Evolutionary conservation across 805 yeast species (phyloP), one percentile per base, ranked within the genome.

Genomic region (Metschnikowia borealis): DNA sequence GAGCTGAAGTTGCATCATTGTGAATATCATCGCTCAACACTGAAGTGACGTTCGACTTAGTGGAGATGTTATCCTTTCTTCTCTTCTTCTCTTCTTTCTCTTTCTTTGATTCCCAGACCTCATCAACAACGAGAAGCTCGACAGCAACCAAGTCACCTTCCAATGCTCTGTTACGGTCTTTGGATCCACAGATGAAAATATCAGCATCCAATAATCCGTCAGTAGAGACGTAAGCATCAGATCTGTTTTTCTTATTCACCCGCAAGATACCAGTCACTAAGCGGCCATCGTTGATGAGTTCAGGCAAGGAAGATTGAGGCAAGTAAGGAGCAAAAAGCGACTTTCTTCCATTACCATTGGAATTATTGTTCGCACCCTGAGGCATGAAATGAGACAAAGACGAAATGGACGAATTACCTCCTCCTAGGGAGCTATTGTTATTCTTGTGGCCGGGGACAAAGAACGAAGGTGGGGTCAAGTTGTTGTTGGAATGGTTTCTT

Each of bases 191-290:
- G 57, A 94, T 94, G 64, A 90, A 94, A 54, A 94, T 89, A 68
- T 94, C 99, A 0, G 99, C 96, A 68, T 94, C 99, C 55, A 94
- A 78, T 32, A 91, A 79, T 1, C 97, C 97, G 66, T 91, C 97
- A 0, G 98, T 92, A 6, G 96, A 83, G n/a, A 94, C 98, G 70
- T 95, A 94, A 0, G 99, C 99, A 70, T 94, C 98, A 1, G 97
- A 89, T 61, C 99, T 79, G 67, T 94, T 94, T 69, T 94, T 94
- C 69, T 90, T 91, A 71, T 94, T 94, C 40, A 94, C 99, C 57
- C 99, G 80, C 60, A 94, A 74, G 26, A 85, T 86, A 60, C 99
- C 99, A 3, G 96, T 85, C 6, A 94, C 98, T 47, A 94, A 75
- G 55, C 90, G 81, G 18, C 98, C 98, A 55, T 92, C 97, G 55